These are phyloP conservation scores for Gossypium arboreum DNA, from an alignment of 345 rosid species.

Conservation along the genomic window DNA sequence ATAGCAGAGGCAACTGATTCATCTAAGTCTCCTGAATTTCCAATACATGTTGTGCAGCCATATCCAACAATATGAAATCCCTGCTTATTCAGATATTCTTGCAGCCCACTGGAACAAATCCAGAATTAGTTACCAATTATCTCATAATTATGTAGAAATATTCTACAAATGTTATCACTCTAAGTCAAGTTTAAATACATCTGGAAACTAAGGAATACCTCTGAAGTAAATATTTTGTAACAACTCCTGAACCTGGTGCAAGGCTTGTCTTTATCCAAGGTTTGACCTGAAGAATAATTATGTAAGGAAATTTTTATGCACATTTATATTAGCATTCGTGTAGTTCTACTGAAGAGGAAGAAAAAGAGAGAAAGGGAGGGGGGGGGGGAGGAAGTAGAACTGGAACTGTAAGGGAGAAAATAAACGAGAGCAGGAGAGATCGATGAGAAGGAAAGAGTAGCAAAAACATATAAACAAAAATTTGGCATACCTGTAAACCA, in stretches of 20 bases:
- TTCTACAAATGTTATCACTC: not conserved
- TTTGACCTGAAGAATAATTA: constrained; percentile 59
- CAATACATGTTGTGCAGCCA: constrained; percentile 98
- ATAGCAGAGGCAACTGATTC: constrained; percentile 93
- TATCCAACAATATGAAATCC: constrained; percentile 96
- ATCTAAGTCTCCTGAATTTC: constrained; percentile 93
- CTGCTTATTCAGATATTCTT: constrained; percentile 75
- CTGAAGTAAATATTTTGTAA: constrained; percentile 74
- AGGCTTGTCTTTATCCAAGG: constrained; percentile 99
- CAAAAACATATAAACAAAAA: not conserved
- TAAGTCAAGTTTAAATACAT: not conserved
- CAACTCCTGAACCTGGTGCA: constrained; percentile 99
- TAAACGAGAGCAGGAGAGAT: not conserved
- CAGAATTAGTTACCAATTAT: not conserved
- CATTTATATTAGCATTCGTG: not conserved
- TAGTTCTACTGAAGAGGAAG: not conserved
- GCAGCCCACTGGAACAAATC: constrained; percentile 71
- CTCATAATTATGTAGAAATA: not conserved
- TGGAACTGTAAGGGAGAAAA: not conserved
- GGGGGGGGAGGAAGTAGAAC: too few species aligned
- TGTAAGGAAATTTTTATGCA: constrained; percentile 1
- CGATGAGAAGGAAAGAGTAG: not conserved
- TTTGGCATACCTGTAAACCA: constrained; percentile 70
- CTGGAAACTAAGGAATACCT: constrained; percentile 41
- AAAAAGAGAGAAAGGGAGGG: not conserved